Conservation (phyloP, 2,329 filamentous ascomycete genomes). For the Tolypocladium cylindrosporum region DNA sequence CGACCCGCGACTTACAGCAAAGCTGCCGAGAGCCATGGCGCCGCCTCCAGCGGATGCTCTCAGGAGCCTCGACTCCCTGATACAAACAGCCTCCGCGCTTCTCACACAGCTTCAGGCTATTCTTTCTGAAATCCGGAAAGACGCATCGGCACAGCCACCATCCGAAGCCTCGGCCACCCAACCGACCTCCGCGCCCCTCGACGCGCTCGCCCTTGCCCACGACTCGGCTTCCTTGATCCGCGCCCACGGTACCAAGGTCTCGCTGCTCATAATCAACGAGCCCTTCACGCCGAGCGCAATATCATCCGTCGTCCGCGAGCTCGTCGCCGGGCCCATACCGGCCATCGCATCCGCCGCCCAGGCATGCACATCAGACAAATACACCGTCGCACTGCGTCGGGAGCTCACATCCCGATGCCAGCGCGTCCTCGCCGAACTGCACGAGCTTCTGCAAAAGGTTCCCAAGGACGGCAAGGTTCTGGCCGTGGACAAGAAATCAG, state of each 20-base stretch:
- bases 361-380: slow-evolving; percentile 48
- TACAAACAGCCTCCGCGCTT: slow-evolving; percentile 26
- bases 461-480: slow-evolving; percentile 46
- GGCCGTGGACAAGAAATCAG: slow-evolving; percentile 13
- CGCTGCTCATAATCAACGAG: slow-evolving; percentile 74
- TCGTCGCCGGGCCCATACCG: slow-evolving; percentile 65
- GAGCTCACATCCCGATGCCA: slow-evolving; percentile 53
- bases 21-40: slow-evolving; percentile 9
- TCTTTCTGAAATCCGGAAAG: slow-evolving; percentile 27
- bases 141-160: slow-evolving; percentile 5
- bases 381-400: slow-evolving; percentile 51
- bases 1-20: not conserved
- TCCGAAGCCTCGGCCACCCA: not conserved
- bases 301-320: slow-evolving; percentile 56
- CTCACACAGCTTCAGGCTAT: slow-evolving; percentile 32
- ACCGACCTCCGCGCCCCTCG: slow-evolving; percentile 20
- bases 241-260: slow-evolving; percentile 80
- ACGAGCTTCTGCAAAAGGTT: slow-evolving; percentile 49
- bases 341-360: slow-evolving; percentile 63
- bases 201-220: slow-evolving; percentile 58
- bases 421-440: slow-evolving; percentile 53
- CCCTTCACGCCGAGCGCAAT: slow-evolving; percentile 78
- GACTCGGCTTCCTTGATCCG: slow-evolving; percentile 65
- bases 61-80: slow-evolving; percentile 26
- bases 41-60: slow-evolving; percentile 16